phyloP scores from a whole-genome alignment of 2,329 filamentous ascomycete genomes.

The Thermomyces lanuginosus region DNA sequence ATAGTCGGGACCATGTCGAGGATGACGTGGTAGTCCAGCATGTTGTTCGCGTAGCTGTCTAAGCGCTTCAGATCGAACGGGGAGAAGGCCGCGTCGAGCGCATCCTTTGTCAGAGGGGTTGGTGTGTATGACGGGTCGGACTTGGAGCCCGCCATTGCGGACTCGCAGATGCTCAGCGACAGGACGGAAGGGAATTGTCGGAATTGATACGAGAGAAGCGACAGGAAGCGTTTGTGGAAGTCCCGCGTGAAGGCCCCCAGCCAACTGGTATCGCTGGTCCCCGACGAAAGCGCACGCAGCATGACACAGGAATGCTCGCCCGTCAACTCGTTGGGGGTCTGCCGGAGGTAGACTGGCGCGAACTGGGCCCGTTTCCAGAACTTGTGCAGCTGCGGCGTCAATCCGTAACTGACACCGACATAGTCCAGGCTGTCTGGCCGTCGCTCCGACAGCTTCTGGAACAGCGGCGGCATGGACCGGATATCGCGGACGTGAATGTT shows the following conservation, averaged over 20 bases:
- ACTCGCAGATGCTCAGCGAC: slow-evolving; percentile 76
- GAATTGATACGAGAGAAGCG: slow-evolving; percentile 85
- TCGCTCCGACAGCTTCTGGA: slow-evolving; percentile 71
- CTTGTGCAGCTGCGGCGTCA: slow-evolving; percentile 74
- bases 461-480: slow-evolving; percentile 79
- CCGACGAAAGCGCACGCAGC: slow-evolving; percentile 56
- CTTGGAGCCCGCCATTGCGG: slow-evolving; percentile 56
- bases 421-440: slow-evolving; percentile 73
- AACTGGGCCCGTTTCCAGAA: slow-evolving; percentile 92
- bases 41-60: slow-evolving; percentile 89
- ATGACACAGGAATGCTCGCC: slow-evolving; percentile 97
- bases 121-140: slow-evolving; percentile 42
- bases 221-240: slow-evolving; percentile 86
- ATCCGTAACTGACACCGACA: slow-evolving; percentile 83
- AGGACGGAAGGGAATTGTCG: slow-evolving; percentile 60
- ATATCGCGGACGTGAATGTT: slow-evolving; percentile 84
- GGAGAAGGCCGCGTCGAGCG: slow-evolving; percentile 63
- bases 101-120: slow-evolving; percentile 49
- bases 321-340: slow-evolving; percentile 90
- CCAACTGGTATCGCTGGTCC: slow-evolving; percentile 57
- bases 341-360: slow-evolving; percentile 78
- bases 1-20: slow-evolving; percentile 78
- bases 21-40: slow-evolving; percentile 95
- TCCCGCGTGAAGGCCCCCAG: slow-evolving; percentile 80
- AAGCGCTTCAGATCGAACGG: slow-evolving; percentile 91